Base-by-base conservation (phyloP, 345 rosid species). In the Euphorbia pulcherrima region DNA sequence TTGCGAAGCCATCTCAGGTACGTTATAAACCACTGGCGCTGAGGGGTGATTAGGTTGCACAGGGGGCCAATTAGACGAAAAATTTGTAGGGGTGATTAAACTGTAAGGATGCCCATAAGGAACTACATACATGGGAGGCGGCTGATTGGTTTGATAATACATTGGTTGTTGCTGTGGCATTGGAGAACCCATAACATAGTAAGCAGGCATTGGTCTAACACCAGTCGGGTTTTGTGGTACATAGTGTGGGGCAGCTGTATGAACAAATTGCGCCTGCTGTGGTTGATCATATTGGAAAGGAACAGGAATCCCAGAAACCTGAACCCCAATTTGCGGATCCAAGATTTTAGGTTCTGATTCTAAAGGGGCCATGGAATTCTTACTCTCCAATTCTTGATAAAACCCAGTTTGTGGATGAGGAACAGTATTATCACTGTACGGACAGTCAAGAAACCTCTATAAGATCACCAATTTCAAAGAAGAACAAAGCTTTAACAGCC, bases 71-170 rank as follows among this genome's bases (percentile, higher is more conserved):
- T 60, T 66, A 41, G 77, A 53, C 33, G 65, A 35, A 50, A 60
- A 39, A 0, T 67, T 26, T 8, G 71, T 24, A 16, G 80, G 53
- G 37, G 71, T 79, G 60, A 73, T 61, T 60, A 74, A 59, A 44
- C 77, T 70, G 58, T 80, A 72, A 44, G 75, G 71, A 66, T 81
- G 84, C 24, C 69, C 77, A 63, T 72, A 75, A 4, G 93, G 88
- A 33, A 82, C 40, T 57, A 74, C 46, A 47, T 86, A 88, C 46
- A 80, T 12, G 16, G 85, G 87, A 55, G 74, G 81, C 3, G 86
- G 74, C 17, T 82, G 88, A 69, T 78, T 83, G 7, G 82, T 67
- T 56, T 75, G 86, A 66, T 82, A 85, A 67, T 82, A 81, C 50
- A 75, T 13, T 2, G n/a, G n/a, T n/a, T 75, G 85, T 73, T 71